Percentiles rank a stretch among this genome's conserved stretches.
phyloP scores from a whole-genome alignment of 192 early-diverging fungal genomes.

The Coemansia sp. region DNA sequence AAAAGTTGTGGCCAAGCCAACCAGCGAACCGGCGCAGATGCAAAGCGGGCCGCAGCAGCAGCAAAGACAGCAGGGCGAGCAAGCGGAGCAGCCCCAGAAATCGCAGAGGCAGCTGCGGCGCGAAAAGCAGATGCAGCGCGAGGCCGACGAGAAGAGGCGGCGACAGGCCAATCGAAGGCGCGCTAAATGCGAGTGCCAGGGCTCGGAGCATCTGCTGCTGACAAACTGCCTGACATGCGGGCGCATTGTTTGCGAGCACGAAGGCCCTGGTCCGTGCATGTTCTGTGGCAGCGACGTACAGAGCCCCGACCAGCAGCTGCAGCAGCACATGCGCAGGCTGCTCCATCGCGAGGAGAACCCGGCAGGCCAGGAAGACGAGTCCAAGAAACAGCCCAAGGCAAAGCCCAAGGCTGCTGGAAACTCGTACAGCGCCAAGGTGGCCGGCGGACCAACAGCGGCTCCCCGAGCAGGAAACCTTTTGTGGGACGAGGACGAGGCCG shows the following conservation, averaged over 20 bases:
- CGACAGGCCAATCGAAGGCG: slow-evolving; percentile 33
- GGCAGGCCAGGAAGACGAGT: background rate
- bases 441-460: slow-evolving; percentile 21
- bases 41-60: background rate
- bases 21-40: no score
- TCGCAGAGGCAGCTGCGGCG: slow-evolving; percentile 37
- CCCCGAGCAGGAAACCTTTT: slow-evolving; percentile 8
- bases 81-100: slow-evolving; percentile 4
- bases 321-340: slow-evolving; percentile 40
- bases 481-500: slow-evolving; percentile 16
- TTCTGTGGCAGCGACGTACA: slow-evolving; percentile 47
- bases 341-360: slow-evolving; percentile 11
- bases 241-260: slow-evolving; percentile 52
- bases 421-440: slow-evolving; percentile 31
- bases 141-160: slow-evolving; percentile 17
- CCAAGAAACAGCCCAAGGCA: background rate
- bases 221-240: slow-evolving; percentile 57
- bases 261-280: slow-evolving; percentile 55
- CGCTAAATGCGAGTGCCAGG: slow-evolving; percentile 48
- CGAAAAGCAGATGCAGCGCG: slow-evolving; percentile 30
- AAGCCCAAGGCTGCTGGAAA: background rate
- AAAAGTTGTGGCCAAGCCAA: no score
- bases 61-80: background rate
- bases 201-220: slow-evolving; percentile 43
- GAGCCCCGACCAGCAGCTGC: slow-evolving; percentile 45